These are phyloP conservation scores for Elsinoe australis DNA, from an alignment of 2,329 filamentous ascomycete species.

Conservation along the genomic window DNA sequence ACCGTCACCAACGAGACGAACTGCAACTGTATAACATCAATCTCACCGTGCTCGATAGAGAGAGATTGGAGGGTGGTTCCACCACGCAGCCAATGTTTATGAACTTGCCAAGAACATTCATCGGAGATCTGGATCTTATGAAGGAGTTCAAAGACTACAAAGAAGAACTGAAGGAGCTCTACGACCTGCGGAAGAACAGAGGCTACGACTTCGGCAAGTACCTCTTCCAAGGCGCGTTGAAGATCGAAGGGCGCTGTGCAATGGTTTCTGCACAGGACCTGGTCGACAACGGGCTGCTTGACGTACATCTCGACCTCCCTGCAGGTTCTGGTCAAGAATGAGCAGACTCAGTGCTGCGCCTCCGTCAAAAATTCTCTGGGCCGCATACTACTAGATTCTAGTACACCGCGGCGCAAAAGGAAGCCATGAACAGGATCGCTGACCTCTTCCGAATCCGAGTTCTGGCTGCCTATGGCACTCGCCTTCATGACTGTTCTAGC, in stretches of 20 bases:
- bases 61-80: no score
- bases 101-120: neutral
- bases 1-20: no score
- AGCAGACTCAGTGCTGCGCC: neutral
- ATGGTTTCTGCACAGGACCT: neutral
- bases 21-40: neutral
- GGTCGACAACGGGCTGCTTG: neutral
- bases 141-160: neutral
- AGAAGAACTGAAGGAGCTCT: neutral
- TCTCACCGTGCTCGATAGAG: neutral
- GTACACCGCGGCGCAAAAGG: neutral
- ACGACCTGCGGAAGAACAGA: neutral
- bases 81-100: no score
- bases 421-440: neutral
- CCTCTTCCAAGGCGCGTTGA: neutral
- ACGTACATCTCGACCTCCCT: neutral
- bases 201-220: neutral
- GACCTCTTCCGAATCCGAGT: neutral
- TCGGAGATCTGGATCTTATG: neutral
- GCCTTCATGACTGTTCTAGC: neutral
- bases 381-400: neutral
- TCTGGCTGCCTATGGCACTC: neutral
- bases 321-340: neutral
- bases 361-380: no score
- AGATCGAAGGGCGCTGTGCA: neutral